phyloP scores from a whole-genome alignment of 2,329 filamentous ascomycete species.

The Dactylellina cionopaga region DNA sequence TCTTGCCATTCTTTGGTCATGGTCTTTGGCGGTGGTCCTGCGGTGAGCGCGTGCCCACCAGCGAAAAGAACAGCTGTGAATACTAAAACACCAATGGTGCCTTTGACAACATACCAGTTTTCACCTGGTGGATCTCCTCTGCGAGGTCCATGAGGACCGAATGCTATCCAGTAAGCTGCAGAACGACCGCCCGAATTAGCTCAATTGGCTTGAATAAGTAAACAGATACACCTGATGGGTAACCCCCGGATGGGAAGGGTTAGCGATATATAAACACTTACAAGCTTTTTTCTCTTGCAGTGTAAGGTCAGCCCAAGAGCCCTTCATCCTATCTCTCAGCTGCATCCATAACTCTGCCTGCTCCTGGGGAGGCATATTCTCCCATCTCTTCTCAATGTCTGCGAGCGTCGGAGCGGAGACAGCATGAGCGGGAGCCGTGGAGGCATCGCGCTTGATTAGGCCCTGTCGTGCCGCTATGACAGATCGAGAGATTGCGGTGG shows the following conservation, averaged over 20 bases:
- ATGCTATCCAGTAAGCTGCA: slow-evolving; percentile 98
- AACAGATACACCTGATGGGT: too few relatives aligned
- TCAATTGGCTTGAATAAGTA: not conserved
- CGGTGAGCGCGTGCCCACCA: slow-evolving; percentile 73
- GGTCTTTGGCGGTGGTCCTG: slow-evolving; percentile 77
- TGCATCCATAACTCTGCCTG: slow-evolving; percentile 99
- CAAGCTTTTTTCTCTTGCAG: slow-evolving; percentile 98
- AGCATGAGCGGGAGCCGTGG: slow-evolving; percentile 70
- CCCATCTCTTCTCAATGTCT: slow-evolving; percentile 99
- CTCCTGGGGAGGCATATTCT: slow-evolving; percentile 96
- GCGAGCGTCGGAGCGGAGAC: slow-evolving; percentile 97
- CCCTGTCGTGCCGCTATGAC: slow-evolving; percentile 42
- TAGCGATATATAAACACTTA: slow-evolving; percentile 67
- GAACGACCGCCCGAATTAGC: slow-evolving; percentile 3
- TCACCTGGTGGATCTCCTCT: slow-evolving; percentile 84
- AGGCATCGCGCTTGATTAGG: slow-evolving; percentile 65
- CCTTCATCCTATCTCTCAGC: slow-evolving; percentile 98
- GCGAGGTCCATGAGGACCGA: slow-evolving; percentile 94
- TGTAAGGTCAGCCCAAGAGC: slow-evolving; percentile 93
- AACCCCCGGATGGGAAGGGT: not conserved
- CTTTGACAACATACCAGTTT: slow-evolving; percentile 78
- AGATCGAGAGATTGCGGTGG: slow-evolving; percentile 15
- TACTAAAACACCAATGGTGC: slow-evolving; percentile 74
- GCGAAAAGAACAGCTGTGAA: slow-evolving; percentile 77
- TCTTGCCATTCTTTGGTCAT: slow-evolving; percentile 99